Percentiles rank a stretch among this genome's conserved stretches.
These are phyloP conservation scores for Colletotrichum chlorophyti DNA, from an alignment of 2,329 filamentous ascomycete species.

Conservation along the genomic window DNA sequence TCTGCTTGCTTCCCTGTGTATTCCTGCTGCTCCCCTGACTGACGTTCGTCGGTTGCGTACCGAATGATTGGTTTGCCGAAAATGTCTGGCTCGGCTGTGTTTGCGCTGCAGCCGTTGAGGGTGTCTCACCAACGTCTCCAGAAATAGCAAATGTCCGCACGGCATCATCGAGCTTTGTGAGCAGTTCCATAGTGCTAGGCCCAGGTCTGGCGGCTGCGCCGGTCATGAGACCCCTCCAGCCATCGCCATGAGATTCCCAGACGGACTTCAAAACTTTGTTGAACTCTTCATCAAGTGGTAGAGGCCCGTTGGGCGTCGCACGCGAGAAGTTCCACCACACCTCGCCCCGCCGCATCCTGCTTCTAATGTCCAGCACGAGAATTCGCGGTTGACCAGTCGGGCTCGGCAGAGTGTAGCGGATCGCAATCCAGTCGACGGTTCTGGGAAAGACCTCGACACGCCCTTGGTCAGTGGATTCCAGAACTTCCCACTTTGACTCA, in stretches of 20 bases:
- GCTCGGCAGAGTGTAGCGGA: slow-evolving; percentile 57
- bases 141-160: slow-evolving; percentile 44
- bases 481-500: slow-evolving; percentile 58
- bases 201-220: slow-evolving; percentile 52
- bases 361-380: slow-evolving; percentile 59
- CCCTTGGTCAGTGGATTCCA: slow-evolving; percentile 50
- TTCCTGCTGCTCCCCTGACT: slow-evolving; percentile 21
- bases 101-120: slow-evolving; percentile 10
- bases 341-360: slow-evolving; percentile 54
- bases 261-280: slow-evolving; percentile 49
- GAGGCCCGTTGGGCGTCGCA: slow-evolving; percentile 31
- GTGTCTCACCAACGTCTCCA: slow-evolving; percentile 24
- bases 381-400: slow-evolving; percentile 37
- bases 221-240: slow-evolving; percentile 55
- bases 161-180: slow-evolving; percentile 55
- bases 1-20: slow-evolving; percentile 21
- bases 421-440: slow-evolving; percentile 62
- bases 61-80: slow-evolving; percentile 23
- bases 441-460: slow-evolving; percentile 58
- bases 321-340: slow-evolving; percentile 60
- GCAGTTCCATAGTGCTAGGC: slow-evolving; percentile 51
- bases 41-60: slow-evolving; percentile 23
- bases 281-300: slow-evolving; percentile 41
- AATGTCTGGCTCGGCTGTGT: slow-evolving; percentile 28
- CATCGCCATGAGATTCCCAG: slow-evolving; percentile 51